Evolutionary conservation across 2,329 filamentous ascomycete species (phyloP).

Genomic region (Phaeoacremonium minimum): DNA sequence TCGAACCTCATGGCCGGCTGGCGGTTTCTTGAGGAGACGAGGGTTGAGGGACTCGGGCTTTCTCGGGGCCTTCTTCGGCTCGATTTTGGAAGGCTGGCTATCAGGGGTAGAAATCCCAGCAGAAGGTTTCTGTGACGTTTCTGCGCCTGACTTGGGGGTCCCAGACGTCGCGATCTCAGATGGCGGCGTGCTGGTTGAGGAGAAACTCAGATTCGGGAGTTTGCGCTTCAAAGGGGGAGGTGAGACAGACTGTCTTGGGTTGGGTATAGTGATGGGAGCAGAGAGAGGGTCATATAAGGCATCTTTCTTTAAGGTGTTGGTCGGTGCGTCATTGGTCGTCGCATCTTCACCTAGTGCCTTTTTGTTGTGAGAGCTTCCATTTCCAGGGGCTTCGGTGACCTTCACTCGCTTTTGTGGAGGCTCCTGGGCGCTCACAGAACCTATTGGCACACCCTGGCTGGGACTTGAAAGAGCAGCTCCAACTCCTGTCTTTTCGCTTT

Average conservation of each 20-base stretch:
- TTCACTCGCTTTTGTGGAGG: constrained; percentile 16
- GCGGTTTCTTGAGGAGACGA: constrained; percentile 54
- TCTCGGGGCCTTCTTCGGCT: constrained; percentile 13
- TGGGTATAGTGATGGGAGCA: constrained; percentile 2
- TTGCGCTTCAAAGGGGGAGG: constrained; percentile 17
- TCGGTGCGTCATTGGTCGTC: not conserved
- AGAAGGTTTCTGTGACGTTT: too few relatives aligned
- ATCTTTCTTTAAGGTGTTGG: not conserved
- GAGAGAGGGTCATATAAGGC: not conserved
- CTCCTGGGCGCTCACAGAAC: too few relatives aligned
- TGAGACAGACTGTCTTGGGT: constrained; percentile 12
- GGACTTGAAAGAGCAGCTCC: too few relatives aligned
- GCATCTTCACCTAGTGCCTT: not conserved
- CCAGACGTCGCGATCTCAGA: not conserved
- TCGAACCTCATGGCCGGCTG: constrained; percentile 53
- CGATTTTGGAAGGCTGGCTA: too few relatives aligned
- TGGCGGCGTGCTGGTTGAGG: not conserved
- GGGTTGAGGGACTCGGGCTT: constrained; percentile 60
- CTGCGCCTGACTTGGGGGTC: not conserved
- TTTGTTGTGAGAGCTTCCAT: not conserved
- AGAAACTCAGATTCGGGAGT: constrained; percentile 2
- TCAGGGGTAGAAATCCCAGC: too few relatives aligned
- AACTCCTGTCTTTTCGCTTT: not conserved
- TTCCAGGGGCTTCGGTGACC: constrained; percentile 3
- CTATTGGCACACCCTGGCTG: too few relatives aligned